Base-by-base conservation (phyloP, 768 basidiomycete genomes). In the Pleurotus pulmonarius region DNA sequence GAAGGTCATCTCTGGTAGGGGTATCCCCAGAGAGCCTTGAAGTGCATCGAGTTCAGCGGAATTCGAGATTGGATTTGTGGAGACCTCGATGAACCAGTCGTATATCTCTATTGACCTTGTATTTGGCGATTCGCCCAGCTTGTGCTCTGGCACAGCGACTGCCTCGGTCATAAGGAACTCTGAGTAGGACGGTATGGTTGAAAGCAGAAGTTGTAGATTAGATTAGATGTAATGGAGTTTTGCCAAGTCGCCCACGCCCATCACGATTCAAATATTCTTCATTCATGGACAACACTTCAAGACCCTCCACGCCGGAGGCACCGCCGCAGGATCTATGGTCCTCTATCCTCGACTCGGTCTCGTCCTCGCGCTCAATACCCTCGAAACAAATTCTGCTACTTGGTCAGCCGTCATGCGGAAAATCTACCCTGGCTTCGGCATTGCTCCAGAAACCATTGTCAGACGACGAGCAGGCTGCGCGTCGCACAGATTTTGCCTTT, bases 1-100 rank as follows among this genome's bases (percentile, higher is more conserved):
- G 64, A 98, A 98, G 0, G 91, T 94, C 93, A 98, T 98, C 68
- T 99, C 97, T 2, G 97, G 97, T 1, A 96, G 70, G 0, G 96
- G 91, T 22, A 98, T 77, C 2, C 86, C 85, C 3, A 92, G 74
- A 0, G 70, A 61, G 5, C 80, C 72, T 49, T 90, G 87, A 46
- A 92, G 71, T 0, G 76, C 76, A 66, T 95, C 90, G 59, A 83
- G 85, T 62, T 93, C 86, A 45, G 73, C 68, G 1, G 92, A 87
- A 65, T 86, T 87, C 20, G 91, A 90, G 65, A 94, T 95, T 7
- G 91, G 82, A 60, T 84, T 81, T 20, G 89, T 92, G 8, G 80
- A 78, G 0, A 87, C 80, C 3, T 85, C 82, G 63, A 95, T 83
- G 22, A 64, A 62, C 92, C 92, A 94, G 64, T 75, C 81, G 29